Percentiles rank a stretch among this genome's conserved stretches.
Evolutionary conservation across 805 yeast species (phyloP).

Genomic region (Teunomyces cretensis): DNA sequence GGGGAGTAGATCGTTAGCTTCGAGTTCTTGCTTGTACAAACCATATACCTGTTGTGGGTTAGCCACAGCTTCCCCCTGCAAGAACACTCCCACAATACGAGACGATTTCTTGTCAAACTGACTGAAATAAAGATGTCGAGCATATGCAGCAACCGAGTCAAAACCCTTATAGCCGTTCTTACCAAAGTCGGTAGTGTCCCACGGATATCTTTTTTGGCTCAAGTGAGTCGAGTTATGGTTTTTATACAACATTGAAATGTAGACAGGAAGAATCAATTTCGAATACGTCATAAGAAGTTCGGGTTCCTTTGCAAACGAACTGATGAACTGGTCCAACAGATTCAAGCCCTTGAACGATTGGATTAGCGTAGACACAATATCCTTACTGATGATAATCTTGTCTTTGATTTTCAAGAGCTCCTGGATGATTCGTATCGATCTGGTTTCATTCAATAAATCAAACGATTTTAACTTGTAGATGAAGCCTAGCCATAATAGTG

Average conservation of each 20-base stretch:
- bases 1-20: constrained; percentile 16
- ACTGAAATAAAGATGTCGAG: constrained; percentile 26
- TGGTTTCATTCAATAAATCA: constrained; percentile 27
- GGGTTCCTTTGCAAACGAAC: constrained; percentile 9
- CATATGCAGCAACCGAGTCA: constrained; percentile 16
- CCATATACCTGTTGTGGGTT: constrained; percentile 28
- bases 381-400: constrained; percentile 30
- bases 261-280: constrained; percentile 27
- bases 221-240: constrained; percentile 8
- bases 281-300: constrained; percentile 14
- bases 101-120: constrained; percentile 23
- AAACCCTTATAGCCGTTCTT: constrained; percentile 9
- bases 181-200: constrained; percentile 11
- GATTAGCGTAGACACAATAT: constrained; percentile 28
- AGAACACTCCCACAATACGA: constrained; percentile 31
- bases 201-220: constrained; percentile 10
- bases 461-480: constrained; percentile 31
- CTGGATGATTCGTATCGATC: constrained; percentile 26
- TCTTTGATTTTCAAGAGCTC: constrained; percentile 23
- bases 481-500: constrained; percentile 36
- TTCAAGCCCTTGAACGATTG: constrained; percentile 27
- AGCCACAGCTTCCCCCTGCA: constrained; percentile 34
- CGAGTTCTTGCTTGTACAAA: constrained; percentile 28
- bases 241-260: constrained; percentile 24
- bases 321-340: constrained; percentile 21